Evolutionary conservation across 495 filamentous ascomycete species (phyloP).

Genomic region (Hypoxylon subgilvum): DNA sequence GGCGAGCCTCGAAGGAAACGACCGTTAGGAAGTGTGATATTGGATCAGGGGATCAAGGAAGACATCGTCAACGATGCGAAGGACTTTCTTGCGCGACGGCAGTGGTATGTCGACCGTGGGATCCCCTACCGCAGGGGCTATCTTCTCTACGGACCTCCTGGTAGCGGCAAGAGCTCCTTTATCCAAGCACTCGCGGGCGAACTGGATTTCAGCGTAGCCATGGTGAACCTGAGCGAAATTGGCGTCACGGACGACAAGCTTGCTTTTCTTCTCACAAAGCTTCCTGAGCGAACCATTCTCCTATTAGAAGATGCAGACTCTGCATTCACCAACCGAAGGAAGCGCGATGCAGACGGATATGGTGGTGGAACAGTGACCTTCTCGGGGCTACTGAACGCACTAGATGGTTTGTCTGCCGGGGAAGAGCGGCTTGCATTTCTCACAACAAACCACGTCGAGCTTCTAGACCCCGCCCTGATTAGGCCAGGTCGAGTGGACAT

Average conservation of each 20-base stretch:
- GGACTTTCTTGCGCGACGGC: slow-evolving; percentile 76
- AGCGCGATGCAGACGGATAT: slow-evolving; percentile 83
- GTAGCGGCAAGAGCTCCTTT: slow-evolving; percentile 94
- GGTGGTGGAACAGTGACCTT: slow-evolving; percentile 91
- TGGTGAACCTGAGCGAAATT: slow-evolving; percentile 90
- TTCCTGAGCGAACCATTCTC: slow-evolving; percentile 84
- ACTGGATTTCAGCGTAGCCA: slow-evolving; percentile 90
- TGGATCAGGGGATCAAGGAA: slow-evolving; percentile 86
- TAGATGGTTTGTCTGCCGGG: slow-evolving; percentile 93
- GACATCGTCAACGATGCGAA: slow-evolving; percentile 81
- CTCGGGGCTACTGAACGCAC: slow-evolving; percentile 88
- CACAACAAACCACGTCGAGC: slow-evolving; percentile 92
- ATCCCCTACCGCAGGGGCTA: slow-evolving; percentile 96
- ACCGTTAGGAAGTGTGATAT: slow-evolving; percentile 83
- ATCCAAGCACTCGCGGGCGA: slow-evolving; percentile 93
- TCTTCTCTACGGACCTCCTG: slow-evolving; percentile 90
- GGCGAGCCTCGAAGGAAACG: slow-evolving; percentile 87
- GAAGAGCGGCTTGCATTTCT: slow-evolving; percentile 93
- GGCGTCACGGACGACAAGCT: slow-evolving; percentile 93
- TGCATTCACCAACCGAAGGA: slow-evolving; percentile 81
- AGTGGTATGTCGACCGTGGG: slow-evolving; percentile 93
- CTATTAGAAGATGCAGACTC: slow-evolving; percentile 95
- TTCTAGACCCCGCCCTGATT: slow-evolving; percentile 86
- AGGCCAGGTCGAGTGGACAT: slow-evolving; percentile 93
- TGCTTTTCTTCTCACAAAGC: slow-evolving; percentile 83